phyloP scores from a whole-genome alignment of 192 early-diverging fungal species.

The Backusella luteola region DNA sequence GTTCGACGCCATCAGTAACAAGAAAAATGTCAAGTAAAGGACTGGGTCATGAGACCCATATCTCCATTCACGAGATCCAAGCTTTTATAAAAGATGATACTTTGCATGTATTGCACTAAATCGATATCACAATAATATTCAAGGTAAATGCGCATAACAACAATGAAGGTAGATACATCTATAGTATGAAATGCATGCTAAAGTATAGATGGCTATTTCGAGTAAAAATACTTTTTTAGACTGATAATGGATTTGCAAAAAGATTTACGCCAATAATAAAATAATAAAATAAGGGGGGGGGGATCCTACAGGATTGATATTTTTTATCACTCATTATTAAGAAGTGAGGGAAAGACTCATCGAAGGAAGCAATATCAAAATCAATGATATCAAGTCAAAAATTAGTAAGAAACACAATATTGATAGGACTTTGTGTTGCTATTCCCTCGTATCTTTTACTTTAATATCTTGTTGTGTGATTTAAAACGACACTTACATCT shows the following conservation, averaged over 20 bases:
- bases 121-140: neutral
- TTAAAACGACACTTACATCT: neutral
- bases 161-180: no score
- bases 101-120: neutral
- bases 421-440: neutral
- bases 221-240: no score
- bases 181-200: no score
- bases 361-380: neutral
- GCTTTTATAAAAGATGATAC: neutral
- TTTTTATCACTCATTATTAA: neutral
- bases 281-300: no score
- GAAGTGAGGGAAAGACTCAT: neutral
- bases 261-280: no score
- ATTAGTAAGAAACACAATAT: neutral
- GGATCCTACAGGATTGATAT: neutral
- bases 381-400: neutral
- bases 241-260: neutral
- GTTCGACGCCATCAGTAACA: neutral
- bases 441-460: neutral
- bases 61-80: neutral
- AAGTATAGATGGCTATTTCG: no score
- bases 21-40: neutral
- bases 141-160: no score
- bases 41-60: neutral
- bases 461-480: neutral